Base-by-base conservation (phyloP, 179 eudicot species). In the Beta corolliflora region DNA sequence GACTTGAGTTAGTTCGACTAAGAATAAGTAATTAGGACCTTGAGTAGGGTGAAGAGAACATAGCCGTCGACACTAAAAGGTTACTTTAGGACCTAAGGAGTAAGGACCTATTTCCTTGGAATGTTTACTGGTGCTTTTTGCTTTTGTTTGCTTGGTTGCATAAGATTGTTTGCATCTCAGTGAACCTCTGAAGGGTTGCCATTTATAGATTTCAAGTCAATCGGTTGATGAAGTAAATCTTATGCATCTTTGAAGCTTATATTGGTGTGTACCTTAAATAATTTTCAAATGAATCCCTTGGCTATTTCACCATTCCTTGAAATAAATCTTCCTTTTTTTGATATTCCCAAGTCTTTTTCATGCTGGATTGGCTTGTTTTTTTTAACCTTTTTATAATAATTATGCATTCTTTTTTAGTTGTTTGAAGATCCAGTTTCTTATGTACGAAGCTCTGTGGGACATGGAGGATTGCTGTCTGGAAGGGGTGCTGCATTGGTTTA, bases 391-490 rank as follows among this genome's bases (percentile, higher is more conserved):
- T n/a, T 19, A 52, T 54, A 13, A 52, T 76, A 52, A 63, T 64
- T 29, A 7, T 50, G 13, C 77, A 66, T 45, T 41, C 58, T 69
- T 82, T 46, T 23, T 65, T 88, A 96, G 99, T 81, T 96, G 82
- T 84, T 83, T 84, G 95, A 91, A 84, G 92, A 94, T 63, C 97
- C 98, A 46, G 81, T 85, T 81, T 78, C 88, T 29, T 86, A 80
- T 82, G 85, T 96, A 79, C 84, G 76, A 72, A 86, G 89, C 73
- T 82, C 93, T 63, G 87, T 94, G 77, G 89, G 87, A 75, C 93
- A 92, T 74, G 93, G 93, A 82, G 90, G 85, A 81, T 87, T 94
- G 90, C 88, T 96, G 50, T 89, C 87, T 87, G 93, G 97, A 71
- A 92, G 90, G 85, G 98, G 94, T 72, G 83, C 89, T 77, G 82